Evolutionary conservation across 441 rosid genomes (phyloP).

Genomic region (Pelargonium hybrid): DNA sequence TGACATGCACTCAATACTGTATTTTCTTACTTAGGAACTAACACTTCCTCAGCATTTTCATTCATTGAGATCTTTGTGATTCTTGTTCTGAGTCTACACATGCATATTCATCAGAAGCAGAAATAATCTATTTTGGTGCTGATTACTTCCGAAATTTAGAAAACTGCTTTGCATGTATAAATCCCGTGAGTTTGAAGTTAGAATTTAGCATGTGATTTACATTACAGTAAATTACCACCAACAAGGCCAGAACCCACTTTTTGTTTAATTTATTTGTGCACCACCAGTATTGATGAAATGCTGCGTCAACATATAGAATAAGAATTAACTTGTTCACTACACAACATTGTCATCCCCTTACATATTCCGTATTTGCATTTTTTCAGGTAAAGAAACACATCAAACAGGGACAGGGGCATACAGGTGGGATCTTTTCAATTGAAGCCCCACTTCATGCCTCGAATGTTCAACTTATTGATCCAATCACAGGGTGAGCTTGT

Average conservation of each 20-base stretch:
- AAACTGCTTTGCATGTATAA: no score
- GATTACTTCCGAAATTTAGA: no score
- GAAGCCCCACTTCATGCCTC: conserved; percentile 96
- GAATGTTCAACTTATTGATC: conserved; percentile 89
- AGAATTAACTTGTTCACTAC: conserved; percentile 8
- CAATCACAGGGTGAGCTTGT: conserved; percentile 57
- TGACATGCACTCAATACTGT: neutral
- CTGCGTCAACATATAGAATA: neutral
- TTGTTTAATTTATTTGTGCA: neutral
- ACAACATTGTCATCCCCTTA: neutral
- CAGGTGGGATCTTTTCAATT: conserved; percentile 82
- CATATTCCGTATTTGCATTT: neutral
- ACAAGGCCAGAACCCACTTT: neutral
- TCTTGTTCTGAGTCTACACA: neutral
- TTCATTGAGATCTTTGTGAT: neutral
- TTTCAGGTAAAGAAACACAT: conserved; percentile 83
- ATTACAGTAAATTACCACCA: neutral
- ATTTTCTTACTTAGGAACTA: neutral
- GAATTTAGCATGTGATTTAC: neutral
- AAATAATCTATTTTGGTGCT: no score
- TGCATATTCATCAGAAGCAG: no score
- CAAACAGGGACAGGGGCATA: conserved; percentile 78
- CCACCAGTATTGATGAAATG: neutral
- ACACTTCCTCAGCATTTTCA: neutral
- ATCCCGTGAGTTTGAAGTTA: no score